Base-by-base conservation (phyloP, 306 rosid species). In the Astragalus glycyphyllos region DNA sequence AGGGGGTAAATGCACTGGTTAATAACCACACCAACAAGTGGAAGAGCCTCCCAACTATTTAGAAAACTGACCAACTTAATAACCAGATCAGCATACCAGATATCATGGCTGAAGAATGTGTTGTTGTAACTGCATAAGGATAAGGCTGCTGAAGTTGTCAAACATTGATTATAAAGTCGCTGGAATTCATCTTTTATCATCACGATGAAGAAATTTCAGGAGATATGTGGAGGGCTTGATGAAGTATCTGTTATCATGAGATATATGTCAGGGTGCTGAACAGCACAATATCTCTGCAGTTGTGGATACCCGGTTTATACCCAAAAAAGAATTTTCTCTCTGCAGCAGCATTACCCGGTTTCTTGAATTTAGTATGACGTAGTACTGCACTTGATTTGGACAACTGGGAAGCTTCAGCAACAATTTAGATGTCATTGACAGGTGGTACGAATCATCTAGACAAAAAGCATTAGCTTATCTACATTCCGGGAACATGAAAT, bases 391-490 rank as follows among this genome's bases (percentile, higher is more conserved):
- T 75, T 93, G 79, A 63, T 78, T 66, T 84, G 82, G 87, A 93
- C 96, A 5, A 74, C 81, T 34, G 98, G 88, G 85, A 93, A 75
- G 82, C 97, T 93, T 81, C 89, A 87, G 82, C 96, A 80, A 49
- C 97, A 87, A 77, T 87, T 87, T n/a, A 56, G 74, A 82, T 56
- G 88, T 83, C 71, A 81, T 91, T 74, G 94, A 93, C 87, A 82
- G 75, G 70, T 88, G 90, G 23, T 90, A 37, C 77, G 86, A 86
- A 71, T 71, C 58, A 97, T 86, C 86, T 51, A 88, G 82, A 81
- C 82, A 87, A 72, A 85, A 92, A 47, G 94, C 98, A 37, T 35
- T 90, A 73, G 82, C 79, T 76, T 87, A 85, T 54, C 76, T 94
- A 73, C 84, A 74, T 58, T 90, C 97, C 42, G 90, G 91, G 78